Evolutionary conservation across 2,329 filamentous ascomycete species (phyloP).

Genomic region (Ophiocordyceps camponoti-saundersi): DNA sequence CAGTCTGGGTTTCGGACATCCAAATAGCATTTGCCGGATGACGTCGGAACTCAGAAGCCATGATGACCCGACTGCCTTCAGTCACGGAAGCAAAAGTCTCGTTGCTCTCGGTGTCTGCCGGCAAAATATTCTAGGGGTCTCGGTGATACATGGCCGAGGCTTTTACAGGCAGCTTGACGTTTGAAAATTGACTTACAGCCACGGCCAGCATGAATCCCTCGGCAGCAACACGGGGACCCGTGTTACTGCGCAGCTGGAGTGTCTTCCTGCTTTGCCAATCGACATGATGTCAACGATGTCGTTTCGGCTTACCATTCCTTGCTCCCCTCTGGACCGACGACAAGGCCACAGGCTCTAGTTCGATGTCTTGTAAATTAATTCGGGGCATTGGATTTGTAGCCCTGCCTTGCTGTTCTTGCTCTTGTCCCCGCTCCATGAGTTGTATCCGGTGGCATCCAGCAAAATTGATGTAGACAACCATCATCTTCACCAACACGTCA

Average conservation of each 20-base stretch:
- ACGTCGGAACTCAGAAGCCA: neutral
- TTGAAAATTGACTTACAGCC: neutral
- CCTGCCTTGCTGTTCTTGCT: neutral
- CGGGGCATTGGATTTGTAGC: neutral
- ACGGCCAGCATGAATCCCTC: neutral
- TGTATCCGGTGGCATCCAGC: neutral
- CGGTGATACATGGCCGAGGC: neutral
- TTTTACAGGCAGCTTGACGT: neutral
- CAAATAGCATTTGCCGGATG: neutral
- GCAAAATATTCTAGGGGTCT: neutral
- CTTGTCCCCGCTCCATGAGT: neutral
- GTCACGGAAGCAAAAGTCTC: neutral
- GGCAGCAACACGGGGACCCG: neutral
- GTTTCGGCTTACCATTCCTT: neutral
- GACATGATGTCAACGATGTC: neutral
- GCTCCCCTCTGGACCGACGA: too few relatives aligned
- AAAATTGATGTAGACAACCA: neutral
- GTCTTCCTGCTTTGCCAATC: neutral
- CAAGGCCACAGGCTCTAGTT: too few relatives aligned
- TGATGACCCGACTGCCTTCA: neutral
- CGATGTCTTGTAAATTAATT: neutral
- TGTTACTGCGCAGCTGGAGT: neutral
- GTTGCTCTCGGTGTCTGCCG: neutral
- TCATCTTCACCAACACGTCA: neutral
- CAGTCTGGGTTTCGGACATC: neutral